phyloP scores from a whole-genome alignment of 306 rosid species.

The Neltuma alba region DNA sequence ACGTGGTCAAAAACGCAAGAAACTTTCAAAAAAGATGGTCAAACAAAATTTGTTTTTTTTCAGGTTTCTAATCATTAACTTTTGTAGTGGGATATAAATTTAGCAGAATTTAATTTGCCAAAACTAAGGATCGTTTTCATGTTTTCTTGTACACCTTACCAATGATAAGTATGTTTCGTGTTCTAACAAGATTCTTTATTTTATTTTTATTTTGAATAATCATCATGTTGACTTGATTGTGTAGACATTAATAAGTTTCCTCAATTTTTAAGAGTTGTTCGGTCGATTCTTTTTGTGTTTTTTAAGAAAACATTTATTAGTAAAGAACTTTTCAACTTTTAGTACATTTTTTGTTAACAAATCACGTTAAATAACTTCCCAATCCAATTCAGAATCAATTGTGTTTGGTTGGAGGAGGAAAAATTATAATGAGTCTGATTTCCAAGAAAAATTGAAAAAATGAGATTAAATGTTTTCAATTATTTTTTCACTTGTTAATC shows the following conservation, averaged over 20 bases:
- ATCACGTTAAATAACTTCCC: not conserved
- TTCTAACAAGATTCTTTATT: not conserved
- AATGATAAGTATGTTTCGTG: not conserved
- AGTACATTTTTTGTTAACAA: not conserved
- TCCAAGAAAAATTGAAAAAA: too few species aligned
- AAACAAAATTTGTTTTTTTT: not conserved
- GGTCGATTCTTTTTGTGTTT: not conserved
- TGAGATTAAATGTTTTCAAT: too few species aligned
- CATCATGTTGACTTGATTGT: not conserved
- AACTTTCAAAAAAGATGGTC: not conserved
- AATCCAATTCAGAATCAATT: too few species aligned
- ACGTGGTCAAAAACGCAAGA: not conserved
- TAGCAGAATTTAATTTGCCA: not conserved
- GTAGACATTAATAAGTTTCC: not conserved
- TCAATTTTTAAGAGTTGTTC: not conserved
- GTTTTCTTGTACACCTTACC: not conserved
- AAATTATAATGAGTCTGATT: too few species aligned
- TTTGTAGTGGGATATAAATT: not conserved
- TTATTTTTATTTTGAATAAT: not conserved
- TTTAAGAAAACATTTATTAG: too few species aligned
- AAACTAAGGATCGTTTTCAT: not conserved
- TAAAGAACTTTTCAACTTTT: not conserved
- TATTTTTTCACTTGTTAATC: too few species aligned
- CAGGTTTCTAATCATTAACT: not conserved
- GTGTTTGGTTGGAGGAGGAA: not conserved